A percentile compares a stretch with the other conserved stretches of the same genome.
Evolutionary conservation across 2,329 filamentous ascomycete species (phyloP).

Genomic region (Talaromyces sp.): DNA sequence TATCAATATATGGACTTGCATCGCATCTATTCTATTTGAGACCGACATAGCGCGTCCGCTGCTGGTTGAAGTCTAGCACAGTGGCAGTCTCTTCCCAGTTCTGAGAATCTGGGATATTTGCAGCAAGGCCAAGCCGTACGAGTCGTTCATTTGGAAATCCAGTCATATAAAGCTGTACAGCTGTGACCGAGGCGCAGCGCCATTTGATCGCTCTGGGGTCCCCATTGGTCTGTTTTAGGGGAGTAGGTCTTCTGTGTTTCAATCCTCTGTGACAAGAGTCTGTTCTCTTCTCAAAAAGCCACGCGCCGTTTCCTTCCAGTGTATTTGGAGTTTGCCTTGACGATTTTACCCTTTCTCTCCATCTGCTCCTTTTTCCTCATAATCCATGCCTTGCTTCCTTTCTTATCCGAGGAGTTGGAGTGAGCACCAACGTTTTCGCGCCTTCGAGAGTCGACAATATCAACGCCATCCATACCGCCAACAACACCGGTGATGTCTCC

Average conservation of each 20-base stretch:
- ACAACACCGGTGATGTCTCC: conserved; percentile 87
- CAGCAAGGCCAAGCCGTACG: background rate
- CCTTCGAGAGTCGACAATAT: conserved; percentile 65
- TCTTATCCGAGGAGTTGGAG: conserved; percentile 40
- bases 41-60: background rate
- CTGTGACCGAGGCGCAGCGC: background rate
- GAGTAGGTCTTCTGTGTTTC: background rate
- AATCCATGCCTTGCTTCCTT: conserved; percentile 48
- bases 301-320: conserved; percentile 81
- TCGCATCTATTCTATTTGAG: background rate
- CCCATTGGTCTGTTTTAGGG: background rate
- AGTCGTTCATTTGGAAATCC: background rate
- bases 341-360: conserved; percentile 89
- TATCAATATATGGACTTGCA: background rate
- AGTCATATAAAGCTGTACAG: background rate
- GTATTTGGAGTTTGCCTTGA: conserved; percentile 88
- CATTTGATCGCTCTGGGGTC: background rate
- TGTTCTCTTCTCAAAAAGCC: conserved; percentile 56
- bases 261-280: background rate
- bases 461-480: conserved; percentile 79
- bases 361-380: conserved; percentile 75
- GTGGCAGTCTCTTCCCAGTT: background rate
- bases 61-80: background rate
- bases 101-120: background rate
- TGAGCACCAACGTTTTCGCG: conserved; percentile 41